A percentile compares a stretch with the other conserved stretches of the same genome.
Conservation (phyloP, 1,284 basidiomycete genomes). For the Microstroma glucosiphilum region DNA sequence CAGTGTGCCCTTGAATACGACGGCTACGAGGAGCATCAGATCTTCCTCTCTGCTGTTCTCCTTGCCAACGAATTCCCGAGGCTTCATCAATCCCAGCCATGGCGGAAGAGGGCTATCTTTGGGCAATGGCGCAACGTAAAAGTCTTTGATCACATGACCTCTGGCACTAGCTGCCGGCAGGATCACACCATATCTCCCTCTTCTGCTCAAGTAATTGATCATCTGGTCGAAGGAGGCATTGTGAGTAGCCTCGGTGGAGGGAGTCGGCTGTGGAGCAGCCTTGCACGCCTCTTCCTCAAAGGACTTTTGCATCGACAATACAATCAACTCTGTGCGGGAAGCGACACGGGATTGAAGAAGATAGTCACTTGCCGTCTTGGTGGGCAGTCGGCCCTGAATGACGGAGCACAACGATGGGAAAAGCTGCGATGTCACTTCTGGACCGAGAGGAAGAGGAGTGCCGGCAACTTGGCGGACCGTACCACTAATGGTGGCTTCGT, state of each 20-base stretch:
- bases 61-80: conserved; percentile 24
- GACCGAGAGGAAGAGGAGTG: not conserved
- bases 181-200: conserved; percentile 40
- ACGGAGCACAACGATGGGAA: conserved; percentile 32
- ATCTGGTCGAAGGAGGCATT: conserved; percentile 19
- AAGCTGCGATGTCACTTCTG: conserved; percentile 17
- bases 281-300: conserved; percentile 9
- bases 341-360: conserved; percentile 38
- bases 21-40: conserved; percentile 36
- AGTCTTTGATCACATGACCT: conserved; percentile 45
- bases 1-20: conserved; percentile 30
- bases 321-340: conserved; percentile 35
- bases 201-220: conserved; percentile 23
- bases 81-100: conserved; percentile 36
- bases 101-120: conserved; percentile 34
- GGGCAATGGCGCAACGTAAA: conserved; percentile 41
- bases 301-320: conserved; percentile 28
- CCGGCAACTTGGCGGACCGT: conserved; percentile 39
- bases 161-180: conserved; percentile 18
- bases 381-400: conserved; percentile 44
- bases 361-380: conserved; percentile 37
- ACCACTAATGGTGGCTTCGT: conserved; percentile 34
- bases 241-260: conserved; percentile 9
- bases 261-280: conserved; percentile 10
- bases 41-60: conserved; percentile 25